Conservation (phyloP, 345 rosid species). For the Limnanthes douglasii region DNA sequence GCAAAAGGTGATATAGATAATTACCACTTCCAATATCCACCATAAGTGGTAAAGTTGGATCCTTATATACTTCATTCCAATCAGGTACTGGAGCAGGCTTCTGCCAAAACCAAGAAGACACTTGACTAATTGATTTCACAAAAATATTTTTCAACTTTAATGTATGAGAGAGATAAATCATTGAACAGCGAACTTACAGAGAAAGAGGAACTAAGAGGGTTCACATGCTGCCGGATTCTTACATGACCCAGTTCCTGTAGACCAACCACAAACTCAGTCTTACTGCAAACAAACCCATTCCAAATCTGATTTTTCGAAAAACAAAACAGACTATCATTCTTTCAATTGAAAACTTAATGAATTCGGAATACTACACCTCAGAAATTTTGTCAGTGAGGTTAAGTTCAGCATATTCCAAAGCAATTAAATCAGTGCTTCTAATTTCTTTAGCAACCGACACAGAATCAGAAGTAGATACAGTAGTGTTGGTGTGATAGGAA, state of each 20-base stretch:
- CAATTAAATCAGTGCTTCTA: constrained; percentile 49
- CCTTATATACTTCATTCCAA: constrained; percentile 63
- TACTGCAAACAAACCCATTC: neutral
- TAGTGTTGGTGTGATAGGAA: constrained; percentile 8
- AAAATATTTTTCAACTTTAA: constrained; percentile 1
- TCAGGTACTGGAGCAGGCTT: constrained; percentile 48
- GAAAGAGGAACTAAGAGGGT: constrained; percentile 75
- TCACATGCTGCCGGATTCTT: constrained; percentile 91
- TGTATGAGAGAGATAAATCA: neutral
- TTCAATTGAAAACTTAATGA: neutral
- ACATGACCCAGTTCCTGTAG: constrained; percentile 61
- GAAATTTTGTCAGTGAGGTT: constrained; percentile 41
- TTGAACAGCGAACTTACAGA: constrained; percentile 27
- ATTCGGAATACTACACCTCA: constrained; percentile 22
- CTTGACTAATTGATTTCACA: neutral
- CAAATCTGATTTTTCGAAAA: neutral
- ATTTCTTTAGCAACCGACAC: constrained; percentile 14
- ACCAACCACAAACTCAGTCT: neutral
- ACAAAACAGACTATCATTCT: too few relatives aligned
- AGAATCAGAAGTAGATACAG: constrained; percentile 7
- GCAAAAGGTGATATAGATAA: neutral
- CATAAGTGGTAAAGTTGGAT: constrained; percentile 74
- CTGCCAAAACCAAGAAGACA: constrained; percentile 13
- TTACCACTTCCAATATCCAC: constrained; percentile 96
- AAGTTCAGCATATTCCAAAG: constrained; percentile 68